Base-by-base conservation (phyloP, 1,284 basidiomycete species). In the Pholiota adiposa region DNA sequence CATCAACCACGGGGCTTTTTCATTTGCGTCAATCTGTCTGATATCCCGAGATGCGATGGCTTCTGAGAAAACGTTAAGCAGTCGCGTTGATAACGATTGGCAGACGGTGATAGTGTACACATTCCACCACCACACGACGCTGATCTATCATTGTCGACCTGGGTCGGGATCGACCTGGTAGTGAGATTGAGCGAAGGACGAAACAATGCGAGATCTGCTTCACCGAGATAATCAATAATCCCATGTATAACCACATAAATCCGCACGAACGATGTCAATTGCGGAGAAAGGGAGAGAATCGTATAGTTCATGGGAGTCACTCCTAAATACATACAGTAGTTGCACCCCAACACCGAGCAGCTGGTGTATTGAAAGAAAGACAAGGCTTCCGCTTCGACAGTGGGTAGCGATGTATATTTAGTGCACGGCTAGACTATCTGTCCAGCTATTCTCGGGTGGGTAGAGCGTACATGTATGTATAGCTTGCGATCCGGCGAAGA, bases 21-120 rank as follows among this genome's bases (percentile, higher is more conserved):
- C 62, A 63, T 61, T 59, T 61, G 54, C 53, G 59, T 63, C 54
- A 61, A 59, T 61, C 62, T 57, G 48, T 36, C 53, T 54, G 56
- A 43, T 54, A 55, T 56, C 41, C 52, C 34, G 53, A 46, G 52
- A 38, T 57, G 51, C 56, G 53, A 51, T 11, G 29, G 56, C 59
- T 59, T 49, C 56, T 58, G 27, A 25, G 46, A 59, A 16, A 41
- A 51, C 38, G 18, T 31, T 21, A 51, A 29, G 44, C 25, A 16
- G 44, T 23, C 31, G 19, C 41, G 38, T 50, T 58, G 62, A 63
- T 63, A 63, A 63, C 58, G 55, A 60, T 55, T 55, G 18, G 21
- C 36, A 34, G 25, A 63, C 54, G 61, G 57, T 57, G 61, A 57
- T 63, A 63, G 27, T 57, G 54, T 23, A 55, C 36, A 23, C 31